Evolutionary conservation across 1,284 basidiomycete species (phyloP).

Genomic region (Erythrobasidium hasegawianum): DNA sequence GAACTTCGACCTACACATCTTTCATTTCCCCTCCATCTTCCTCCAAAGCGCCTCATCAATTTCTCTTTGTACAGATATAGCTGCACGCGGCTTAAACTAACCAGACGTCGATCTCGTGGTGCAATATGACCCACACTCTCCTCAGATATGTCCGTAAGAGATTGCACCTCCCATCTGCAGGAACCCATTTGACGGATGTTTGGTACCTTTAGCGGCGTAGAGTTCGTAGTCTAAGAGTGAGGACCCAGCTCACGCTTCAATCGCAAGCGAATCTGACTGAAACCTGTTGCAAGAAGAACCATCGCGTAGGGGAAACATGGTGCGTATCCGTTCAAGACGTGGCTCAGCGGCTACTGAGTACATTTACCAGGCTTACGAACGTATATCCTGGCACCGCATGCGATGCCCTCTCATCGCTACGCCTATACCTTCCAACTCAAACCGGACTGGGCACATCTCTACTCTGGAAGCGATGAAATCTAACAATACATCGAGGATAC

Average conservation of each 20-base stretch:
- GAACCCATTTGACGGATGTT: background rate
- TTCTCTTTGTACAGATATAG: conserved; percentile 98
- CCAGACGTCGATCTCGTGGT: conserved; percentile 90
- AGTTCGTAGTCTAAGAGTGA: conserved; percentile 15
- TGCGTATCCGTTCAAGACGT: background rate
- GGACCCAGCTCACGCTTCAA: background rate
- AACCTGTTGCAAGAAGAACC: conserved; percentile 20
- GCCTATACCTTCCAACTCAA: conserved; percentile 16
- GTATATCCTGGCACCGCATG: conserved; percentile 38
- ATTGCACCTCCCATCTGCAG: too few species aligned
- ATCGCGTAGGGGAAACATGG: conserved; percentile 20
- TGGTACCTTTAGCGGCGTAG: conserved; percentile 4
- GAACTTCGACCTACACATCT: conserved; percentile 61
- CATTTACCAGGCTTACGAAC: conserved; percentile 10
- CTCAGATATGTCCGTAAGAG: background rate
- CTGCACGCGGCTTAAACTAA: conserved; percentile 90
- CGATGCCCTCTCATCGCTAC: conserved; percentile 44
- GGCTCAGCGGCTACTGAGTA: background rate
- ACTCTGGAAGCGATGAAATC: conserved; percentile 43
- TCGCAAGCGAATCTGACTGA: too few species aligned
- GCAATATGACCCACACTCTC: conserved; percentile 92
- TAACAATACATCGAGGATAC: conserved; percentile 42
- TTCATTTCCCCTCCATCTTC: conserved; percentile 56
- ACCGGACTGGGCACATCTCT: conserved; percentile 34
- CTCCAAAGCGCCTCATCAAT: conserved; percentile 49